Base-by-base conservation (phyloP, 768 basidiomycete genomes). In the Ramaria rubella region DNA sequence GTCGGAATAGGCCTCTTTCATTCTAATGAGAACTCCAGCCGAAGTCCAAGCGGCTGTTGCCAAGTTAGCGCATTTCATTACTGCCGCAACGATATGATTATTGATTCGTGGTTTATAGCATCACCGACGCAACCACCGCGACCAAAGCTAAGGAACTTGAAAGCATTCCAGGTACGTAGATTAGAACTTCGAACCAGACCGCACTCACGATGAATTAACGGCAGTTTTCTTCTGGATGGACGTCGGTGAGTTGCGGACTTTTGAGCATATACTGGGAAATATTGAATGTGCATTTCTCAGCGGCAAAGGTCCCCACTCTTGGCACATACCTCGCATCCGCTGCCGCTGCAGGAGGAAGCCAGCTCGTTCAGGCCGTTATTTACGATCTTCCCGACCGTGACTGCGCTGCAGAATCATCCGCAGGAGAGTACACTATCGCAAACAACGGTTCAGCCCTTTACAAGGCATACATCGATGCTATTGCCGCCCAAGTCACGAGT, bases 321-420 rank as follows among this genome's bases (percentile, higher is more conserved):
- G 80, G 78, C 45, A 78, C 74, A 14, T 83, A 83, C 66, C 78
- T 85, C 49, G 75, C 80, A 14, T 76, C 75, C 63, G 81, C 81
- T 27, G 62, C 65, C 52, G 69, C 79, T n/a, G 67, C 72, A 26
- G 79, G 80, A 40, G 66, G 72, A 45, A 81, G 79, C 62, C 75
- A 75, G 61, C 63, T 73, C 51, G 63, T 73, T 23, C 72, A 69
- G 57, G 72, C 72, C 59, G 72, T 74, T 60, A 65, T 74, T 45
- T 74, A 74, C 65, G 82, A 84, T 61, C 71, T 85, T 29, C 82
- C 83, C 51, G 81, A 83, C 59, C 81, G 83, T 72, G 83, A 84
- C 62, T 85, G 83, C 63, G 80, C 81, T 51, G 83, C 83, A 57
- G 67, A 74, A 58, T 80, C 83, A 30, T 85, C 83, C 48, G 82